Evolutionary conservation across 106 monocot species (phyloP), one percentile per base, ranked within the genome.

Genomic region (Apostasia shenzhenica): DNA sequence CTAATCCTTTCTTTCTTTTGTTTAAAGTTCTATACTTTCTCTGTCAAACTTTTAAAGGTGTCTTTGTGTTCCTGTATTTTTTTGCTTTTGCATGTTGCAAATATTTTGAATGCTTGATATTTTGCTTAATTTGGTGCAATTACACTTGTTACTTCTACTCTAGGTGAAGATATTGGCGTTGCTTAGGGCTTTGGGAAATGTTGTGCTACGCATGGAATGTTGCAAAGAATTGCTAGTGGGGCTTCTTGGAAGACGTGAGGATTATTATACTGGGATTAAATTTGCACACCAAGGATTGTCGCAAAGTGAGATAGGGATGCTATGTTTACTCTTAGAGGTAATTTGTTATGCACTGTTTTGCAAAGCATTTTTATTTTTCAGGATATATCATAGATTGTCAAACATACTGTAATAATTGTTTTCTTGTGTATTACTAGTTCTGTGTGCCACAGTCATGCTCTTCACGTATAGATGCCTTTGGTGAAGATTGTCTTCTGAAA

Each of bases 311-410:
- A 77, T 81, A 61, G 74, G 87, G 39, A 84, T 53, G 9, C 70
- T 97, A 51, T 97, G 95, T 66, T 79, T 84, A 68, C 82, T 97
- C 37, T 81, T 97, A 57, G 86, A 84, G 95, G 95, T 97, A 73
- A 68, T 44, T 65, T 50, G 8, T 55, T 54, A 38, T n/a, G 8
- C 14, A 66, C n/a, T 63, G 6, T 51, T 57, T 51, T 45, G 26
- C 12, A 42, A 5, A 4, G 10, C 49, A 46, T 14, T 48, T 55
- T 14, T 37, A 10, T 1, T 47, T 57, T 11, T 46, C 5, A 11
- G 41, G 8, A 26, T 26, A 26, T 26, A 26, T 26, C 26, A 26
- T 26, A 26, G 26, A 26, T 26, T 26, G 26, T 26, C 26, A 26
- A 26, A 26, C 26, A 26, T 26, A 50, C 4, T 50, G 50, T 50